Base-by-base conservation (phyloP, 257 asterid species). In the Voacanga thouarsii region DNA sequence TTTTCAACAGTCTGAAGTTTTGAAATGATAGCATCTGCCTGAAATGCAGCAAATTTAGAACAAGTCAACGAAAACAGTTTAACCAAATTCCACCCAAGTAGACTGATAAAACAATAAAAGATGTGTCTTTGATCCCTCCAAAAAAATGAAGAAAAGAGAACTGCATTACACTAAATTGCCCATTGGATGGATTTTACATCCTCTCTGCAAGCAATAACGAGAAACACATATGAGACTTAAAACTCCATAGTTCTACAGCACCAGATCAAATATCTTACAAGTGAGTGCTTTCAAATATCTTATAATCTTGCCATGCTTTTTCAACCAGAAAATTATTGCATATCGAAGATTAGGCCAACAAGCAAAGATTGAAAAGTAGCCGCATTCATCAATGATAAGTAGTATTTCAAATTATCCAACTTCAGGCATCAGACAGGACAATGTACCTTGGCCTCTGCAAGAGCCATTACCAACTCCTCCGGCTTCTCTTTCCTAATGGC, bases 401-500 rank as follows among this genome's bases (percentile, higher is more conserved):
- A 66, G 71, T 66, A n/a, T n/a, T n/a, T 37, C 47, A 37, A 66
- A 66, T 66, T 37, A 66, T 65, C 71, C 72, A 8, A 23, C 55
- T 70, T 45, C 75, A 45, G 9, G 7, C 21, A 70, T 4, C 12
- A 28, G 37, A 53, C 16, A 21, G 51, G 10, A 66, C 21, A 72
- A 44, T 78, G 50, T 70, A 94, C 97, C 97, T 94, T 94, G 24
- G 97, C 98, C 86, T 90, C 91, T 19, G 97, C 98, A 87, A 94
- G 88, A 83, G 90, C 89, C 94, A 92, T 83, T 57, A 94, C 98
- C 86, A 94, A 90, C 74, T 94, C 98, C 77, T 94, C 97, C 5
- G 98, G 93, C 84, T 91, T 91, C 63, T 92, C 98, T 77, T 85
- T 88, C 53, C 97, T 87, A 74, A 91, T 94, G 75, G 92, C 96